phyloP scores from a whole-genome alignment of 495 filamentous ascomycete species.

The Penicillium paxilli region DNA sequence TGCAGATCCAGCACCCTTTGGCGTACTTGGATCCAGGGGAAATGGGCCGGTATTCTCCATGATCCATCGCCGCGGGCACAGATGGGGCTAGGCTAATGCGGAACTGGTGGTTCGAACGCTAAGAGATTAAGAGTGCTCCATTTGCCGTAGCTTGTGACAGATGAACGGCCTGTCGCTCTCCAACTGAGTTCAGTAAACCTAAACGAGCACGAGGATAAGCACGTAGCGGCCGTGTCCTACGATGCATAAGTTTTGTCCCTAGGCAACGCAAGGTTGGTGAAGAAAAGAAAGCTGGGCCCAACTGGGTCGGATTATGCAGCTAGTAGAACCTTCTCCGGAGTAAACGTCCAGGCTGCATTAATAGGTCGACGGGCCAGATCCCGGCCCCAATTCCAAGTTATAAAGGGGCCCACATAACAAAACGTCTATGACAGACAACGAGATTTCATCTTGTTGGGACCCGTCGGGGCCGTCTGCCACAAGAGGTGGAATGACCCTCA shows the following conservation, averaged over 20 bases:
- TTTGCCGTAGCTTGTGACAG: constrained; percentile 14
- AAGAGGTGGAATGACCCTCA: not conserved
- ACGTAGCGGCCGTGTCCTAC: not conserved
- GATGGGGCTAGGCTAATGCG: constrained; percentile 24
- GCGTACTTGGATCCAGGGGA: constrained; percentile 28
- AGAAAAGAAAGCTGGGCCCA: not conserved
- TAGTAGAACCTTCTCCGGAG: constrained; percentile 12
- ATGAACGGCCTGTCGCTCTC: constrained; percentile 11
- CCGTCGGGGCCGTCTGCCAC: not conserved
- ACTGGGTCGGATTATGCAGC: constrained; percentile 14
- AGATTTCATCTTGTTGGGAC: not conserved
- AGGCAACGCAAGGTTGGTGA: not conserved
- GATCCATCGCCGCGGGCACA: constrained; percentile 13
- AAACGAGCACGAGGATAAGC: not conserved
- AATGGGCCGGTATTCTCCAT: constrained; percentile 25
- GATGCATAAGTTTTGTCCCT: not conserved
- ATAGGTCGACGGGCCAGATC: constrained; percentile 7
- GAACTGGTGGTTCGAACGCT: constrained; percentile 22
- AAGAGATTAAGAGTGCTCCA: constrained; percentile 28
- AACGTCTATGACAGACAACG: constrained; percentile 11
- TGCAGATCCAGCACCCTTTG: constrained; percentile 26
- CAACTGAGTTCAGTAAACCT: constrained; percentile 4
- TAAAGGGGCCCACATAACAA: constrained; percentile 9
- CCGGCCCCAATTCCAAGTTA: not conserved
- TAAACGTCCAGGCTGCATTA: constrained; percentile 18